Evolutionary conservation across 179 eudicot genomes (phyloP).

Genomic region (Spinacia oleracea): DNA sequence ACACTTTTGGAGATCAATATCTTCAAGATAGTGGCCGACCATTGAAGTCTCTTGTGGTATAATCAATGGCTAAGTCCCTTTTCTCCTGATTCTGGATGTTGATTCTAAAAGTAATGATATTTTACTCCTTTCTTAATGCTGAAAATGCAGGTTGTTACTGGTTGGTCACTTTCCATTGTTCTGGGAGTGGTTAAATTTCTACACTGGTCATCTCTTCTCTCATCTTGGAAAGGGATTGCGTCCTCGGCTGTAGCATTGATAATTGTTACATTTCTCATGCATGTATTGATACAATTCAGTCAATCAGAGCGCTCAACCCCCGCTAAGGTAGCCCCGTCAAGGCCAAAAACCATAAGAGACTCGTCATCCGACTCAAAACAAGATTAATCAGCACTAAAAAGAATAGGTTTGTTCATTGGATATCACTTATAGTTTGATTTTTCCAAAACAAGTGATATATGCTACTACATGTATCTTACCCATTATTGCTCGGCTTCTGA

Average conservation of each 20-base stretch:
- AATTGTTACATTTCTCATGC: slow-evolving; percentile 64
- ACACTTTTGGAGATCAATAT: slow-evolving; percentile 43
- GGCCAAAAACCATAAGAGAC: slow-evolving; percentile 33
- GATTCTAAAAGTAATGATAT: not conserved
- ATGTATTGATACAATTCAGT: slow-evolving; percentile 65
- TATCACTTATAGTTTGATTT: slow-evolving; percentile 18
- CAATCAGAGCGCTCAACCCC: slow-evolving; percentile 68
- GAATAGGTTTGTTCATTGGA: slow-evolving; percentile 16
- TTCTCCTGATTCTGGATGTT: too few species aligned
- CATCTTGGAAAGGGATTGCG: slow-evolving; percentile 73
- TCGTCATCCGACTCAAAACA: slow-evolving; percentile 20
- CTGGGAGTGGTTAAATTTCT: slow-evolving; percentile 48
- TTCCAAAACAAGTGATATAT: slow-evolving; percentile 8
- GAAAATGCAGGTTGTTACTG: slow-evolving; percentile 51
- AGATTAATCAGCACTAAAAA: slow-evolving; percentile 35
- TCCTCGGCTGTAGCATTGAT: slow-evolving; percentile 48
- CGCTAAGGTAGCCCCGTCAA: slow-evolving; percentile 46
- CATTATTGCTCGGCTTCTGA: slow-evolving; percentile 4
- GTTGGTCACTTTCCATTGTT: slow-evolving; percentile 47
- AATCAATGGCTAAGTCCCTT: not conserved
- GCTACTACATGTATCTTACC: slow-evolving; percentile 23
- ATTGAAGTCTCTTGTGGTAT: slow-evolving; percentile 45
- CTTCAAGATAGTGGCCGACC: slow-evolving; percentile 42
- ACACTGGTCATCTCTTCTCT: slow-evolving; percentile 56
- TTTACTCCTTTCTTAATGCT: not conserved